Conservation (phyloP, 192 early-diverging fungal species). For the Umbelopsis sp. region DNA sequence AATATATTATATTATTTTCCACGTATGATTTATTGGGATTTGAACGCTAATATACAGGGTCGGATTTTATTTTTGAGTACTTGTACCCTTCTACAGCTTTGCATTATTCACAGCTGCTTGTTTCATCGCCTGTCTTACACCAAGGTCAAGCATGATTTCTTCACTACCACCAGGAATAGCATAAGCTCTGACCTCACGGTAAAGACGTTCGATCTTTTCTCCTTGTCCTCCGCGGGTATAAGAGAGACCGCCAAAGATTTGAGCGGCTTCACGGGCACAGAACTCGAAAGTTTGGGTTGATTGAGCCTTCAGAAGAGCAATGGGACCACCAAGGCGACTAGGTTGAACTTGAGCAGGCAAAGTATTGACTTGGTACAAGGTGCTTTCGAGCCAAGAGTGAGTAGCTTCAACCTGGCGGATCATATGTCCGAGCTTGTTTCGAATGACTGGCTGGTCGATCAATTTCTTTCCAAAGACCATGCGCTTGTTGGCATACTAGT, state of each 20-base stretch:
- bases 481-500: constrained; percentile 83
- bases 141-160: constrained; percentile 71
- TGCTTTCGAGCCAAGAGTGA: constrained; percentile 78
- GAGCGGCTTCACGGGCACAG: constrained; percentile 84
- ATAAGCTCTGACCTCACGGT: constrained; percentile 82
- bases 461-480: constrained; percentile 95
- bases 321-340: constrained; percentile 77
- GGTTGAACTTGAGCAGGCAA: constrained; percentile 67
- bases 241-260: constrained; percentile 84
- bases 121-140: constrained; percentile 61
- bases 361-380: constrained; percentile 70
- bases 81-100: background rate
- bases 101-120: background rate
- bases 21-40: background rate
- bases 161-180: constrained; percentile 88
- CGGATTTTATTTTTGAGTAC: too few relatives aligned
- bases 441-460: constrained; percentile 85
- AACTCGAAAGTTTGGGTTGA: constrained; percentile 83
- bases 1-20: background rate
- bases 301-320: constrained; percentile 85
- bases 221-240: constrained; percentile 74
- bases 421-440: constrained; percentile 95
- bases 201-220: constrained; percentile 78
- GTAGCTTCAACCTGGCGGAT: constrained; percentile 80
- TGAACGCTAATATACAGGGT: background rate